Base-by-base conservation (phyloP, 129 eudicot genomes). In the Sambucus nigra region DNA sequence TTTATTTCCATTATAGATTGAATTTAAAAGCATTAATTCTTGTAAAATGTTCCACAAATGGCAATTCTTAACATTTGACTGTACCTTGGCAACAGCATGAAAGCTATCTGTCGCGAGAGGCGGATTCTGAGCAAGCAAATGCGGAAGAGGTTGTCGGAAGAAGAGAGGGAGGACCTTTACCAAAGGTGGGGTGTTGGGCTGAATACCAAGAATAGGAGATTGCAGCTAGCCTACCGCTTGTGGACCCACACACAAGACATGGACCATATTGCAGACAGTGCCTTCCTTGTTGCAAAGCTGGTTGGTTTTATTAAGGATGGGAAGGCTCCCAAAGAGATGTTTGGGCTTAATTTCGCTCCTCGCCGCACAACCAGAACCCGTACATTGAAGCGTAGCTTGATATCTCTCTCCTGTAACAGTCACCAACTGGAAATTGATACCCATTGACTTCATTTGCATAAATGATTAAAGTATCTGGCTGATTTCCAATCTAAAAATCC, bases 251-350 rank as follows among this genome's bases (percentile, higher is more conserved):
- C 73, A 2, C 69, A 69, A 20, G 94, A 89, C 39, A 61, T 79
- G 73, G 79, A 81, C 63, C 98, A 91, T 57, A 73, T 85, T 55
- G 58, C 69, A 41, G 88, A 91, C 16, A 91, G 98, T 28, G 95
- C 95, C 15, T 24, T 65, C 25, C 65, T 91, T 29, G 94, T 91
- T 45, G 95, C 95, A 33, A 91, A 82, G 72, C 69, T 91, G 48
- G 79, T 71, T 28, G 83, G 95, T 25, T 73, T 91, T 24, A 57
- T 59, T 2, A 77, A 85, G 52, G 70, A 70, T 2, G 78, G 65
- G 17, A 76, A 79, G 61, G 74, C 80, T 42, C 83, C 88, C 14
- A 85, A 81, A 57, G 98, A 82, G 69, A 76, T 85, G 80, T 81
- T 91, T 53, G 93, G 86, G 26, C 80, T 91, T 2, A 82, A 82